Evolutionary conservation across 306 rosid species (phyloP), one percentile per base, ranked within the genome.

Genomic region (Pyrus pyrifolia): DNA sequence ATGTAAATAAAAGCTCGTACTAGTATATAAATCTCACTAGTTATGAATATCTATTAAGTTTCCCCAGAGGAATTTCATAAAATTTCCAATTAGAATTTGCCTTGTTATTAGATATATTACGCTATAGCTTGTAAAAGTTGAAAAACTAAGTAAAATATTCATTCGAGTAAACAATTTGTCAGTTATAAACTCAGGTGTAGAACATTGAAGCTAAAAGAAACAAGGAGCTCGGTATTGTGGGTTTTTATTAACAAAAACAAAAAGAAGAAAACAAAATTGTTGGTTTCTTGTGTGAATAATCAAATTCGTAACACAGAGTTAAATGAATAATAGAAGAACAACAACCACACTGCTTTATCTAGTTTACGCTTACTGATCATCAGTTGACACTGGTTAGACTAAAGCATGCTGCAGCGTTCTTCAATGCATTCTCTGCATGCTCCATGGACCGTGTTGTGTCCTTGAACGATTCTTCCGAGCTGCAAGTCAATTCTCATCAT

Each of bases 351-450:
- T 31, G 4, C n/a, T 52, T 67, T 55, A 33, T n/a, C 27, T 25
- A 45, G 25, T 57, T 19, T 57, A 27, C 70, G 55, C 80, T 84
- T 70, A 69, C 77, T 83, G 73, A 62, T 31, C 65, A 69, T 87
- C 83, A 87, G 58, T 84, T 88, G 78, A 87, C 87, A 53, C 91
- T 86, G 75, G 91, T 87, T 75, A 93, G 98, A 79, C 92, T 89
- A 76, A 87, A 90, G 78, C 93, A 77, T 53, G 97, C 89, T 22
- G 97, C 93, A 25, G 93, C 93, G 77, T 30, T 85, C 93, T 86
- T 89, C 88, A 93, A 80, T 80, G 88, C 90, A 65, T 89, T 89
- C 77, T 90, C 84, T 30, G 71, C 81, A 29, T 82, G 83, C 74
- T 84, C 91, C 18, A 68, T 81, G 65, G 88, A 81, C 67, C 83